Percentiles rank a stretch among this genome's conserved stretches.
Evolutionary conservation across 2,329 filamentous ascomycete genomes (phyloP).

Genomic region (Botrytis fragariae): DNA sequence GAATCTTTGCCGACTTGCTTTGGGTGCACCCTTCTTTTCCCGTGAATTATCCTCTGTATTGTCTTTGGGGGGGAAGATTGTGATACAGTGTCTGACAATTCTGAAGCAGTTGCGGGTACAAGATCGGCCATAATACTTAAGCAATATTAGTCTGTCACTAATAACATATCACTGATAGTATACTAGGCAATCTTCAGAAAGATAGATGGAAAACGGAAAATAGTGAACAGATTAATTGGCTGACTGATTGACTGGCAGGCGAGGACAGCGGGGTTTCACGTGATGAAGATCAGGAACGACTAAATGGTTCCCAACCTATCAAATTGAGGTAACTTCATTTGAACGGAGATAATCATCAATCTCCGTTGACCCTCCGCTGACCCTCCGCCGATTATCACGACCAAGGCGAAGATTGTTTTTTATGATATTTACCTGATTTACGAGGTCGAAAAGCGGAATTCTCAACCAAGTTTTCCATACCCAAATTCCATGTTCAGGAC

Average conservation of each 20-base stretch:
- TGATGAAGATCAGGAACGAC: not conserved
- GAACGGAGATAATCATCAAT: not conserved
- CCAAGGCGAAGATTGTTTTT: not conserved
- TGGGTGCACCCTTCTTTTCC: not conserved
- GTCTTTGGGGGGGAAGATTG: not conserved
- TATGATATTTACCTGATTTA: not conserved
- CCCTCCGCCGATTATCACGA: not conserved
- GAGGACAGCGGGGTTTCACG: not conserved
- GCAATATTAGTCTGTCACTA: not conserved
- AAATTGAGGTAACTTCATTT: not conserved
- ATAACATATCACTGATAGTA: not conserved
- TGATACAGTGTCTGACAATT: not conserved
- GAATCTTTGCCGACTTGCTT: conserved; percentile 27
- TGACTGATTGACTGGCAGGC: not conserved
- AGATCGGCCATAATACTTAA: not conserved
- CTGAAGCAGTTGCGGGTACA: not conserved
- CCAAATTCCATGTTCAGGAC: not conserved
- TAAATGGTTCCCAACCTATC: not conserved
- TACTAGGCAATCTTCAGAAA: not conserved
- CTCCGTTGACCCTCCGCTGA: not conserved
- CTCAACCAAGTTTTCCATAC: not conserved
- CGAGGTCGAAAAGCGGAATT: not conserved
- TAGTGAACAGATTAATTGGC: not conserved
- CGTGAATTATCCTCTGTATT: not conserved
- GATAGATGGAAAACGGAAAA: not conserved